phyloP scores from a whole-genome alignment of 2,329 filamentous ascomycete species.

The Arthrobotrys entomopaga region DNA sequence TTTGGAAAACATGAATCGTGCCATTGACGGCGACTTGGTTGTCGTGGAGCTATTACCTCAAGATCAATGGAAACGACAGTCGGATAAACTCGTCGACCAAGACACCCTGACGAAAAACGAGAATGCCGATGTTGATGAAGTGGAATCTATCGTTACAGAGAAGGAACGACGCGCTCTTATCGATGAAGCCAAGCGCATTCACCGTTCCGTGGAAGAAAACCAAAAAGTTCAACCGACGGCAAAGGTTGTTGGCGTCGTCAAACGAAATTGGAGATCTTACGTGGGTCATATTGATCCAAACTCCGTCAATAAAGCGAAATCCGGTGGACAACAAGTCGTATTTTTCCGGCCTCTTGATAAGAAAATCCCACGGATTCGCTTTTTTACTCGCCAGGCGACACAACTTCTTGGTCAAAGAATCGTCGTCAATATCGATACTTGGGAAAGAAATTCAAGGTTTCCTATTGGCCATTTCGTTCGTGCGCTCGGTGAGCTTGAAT shows the following conservation, averaged over 20 bases:
- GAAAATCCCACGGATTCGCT: slow-evolving; percentile 92
- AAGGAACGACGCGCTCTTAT: slow-evolving; percentile 86
- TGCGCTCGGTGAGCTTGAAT: slow-evolving; percentile 90
- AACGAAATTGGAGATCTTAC: slow-evolving; percentile 94
- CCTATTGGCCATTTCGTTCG: slow-evolving; percentile 93
- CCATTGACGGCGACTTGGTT: slow-evolving; percentile 89
- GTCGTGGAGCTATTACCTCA: slow-evolving; percentile 92
- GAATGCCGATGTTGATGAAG: slow-evolving; percentile 84
- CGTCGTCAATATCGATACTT: slow-evolving; percentile 90
- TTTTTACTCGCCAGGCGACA: slow-evolving; percentile 87
- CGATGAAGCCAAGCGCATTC: slow-evolving; percentile 87
- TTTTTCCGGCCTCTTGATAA: slow-evolving; percentile 99
- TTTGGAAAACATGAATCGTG: slow-evolving; percentile 93
- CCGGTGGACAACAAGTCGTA: slow-evolving; percentile 85
- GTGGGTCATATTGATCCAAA: slow-evolving; percentile 86
- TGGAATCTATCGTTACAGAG: slow-evolving; percentile 81
- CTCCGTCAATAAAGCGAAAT: slow-evolving; percentile 73
- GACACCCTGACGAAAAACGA: slow-evolving; percentile 91
- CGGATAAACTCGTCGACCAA: slow-evolving; percentile 94
- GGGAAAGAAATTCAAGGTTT: slow-evolving; percentile 92
- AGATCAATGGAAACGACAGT: slow-evolving; percentile 96
- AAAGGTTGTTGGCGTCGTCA: slow-evolving; percentile 88
- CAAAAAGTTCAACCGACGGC: slow-evolving; percentile 88
- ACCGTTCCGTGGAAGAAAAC: slow-evolving; percentile 76
- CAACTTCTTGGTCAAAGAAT: slow-evolving; percentile 92